phyloP scores from a whole-genome alignment of 805 yeast genomes.

The Zygosaccharomyces rouxii region DNA sequence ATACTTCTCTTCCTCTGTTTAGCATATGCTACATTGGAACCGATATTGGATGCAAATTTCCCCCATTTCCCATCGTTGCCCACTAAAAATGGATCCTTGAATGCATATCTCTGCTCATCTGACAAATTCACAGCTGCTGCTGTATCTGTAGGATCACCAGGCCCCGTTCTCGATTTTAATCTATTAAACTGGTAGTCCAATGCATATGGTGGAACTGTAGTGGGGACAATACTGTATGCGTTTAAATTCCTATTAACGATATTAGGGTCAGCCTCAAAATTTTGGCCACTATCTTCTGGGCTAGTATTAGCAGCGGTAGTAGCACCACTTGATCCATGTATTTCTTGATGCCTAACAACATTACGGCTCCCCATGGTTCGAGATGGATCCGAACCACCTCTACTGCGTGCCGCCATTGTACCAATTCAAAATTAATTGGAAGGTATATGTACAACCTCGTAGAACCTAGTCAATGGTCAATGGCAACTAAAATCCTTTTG shows the following conservation, averaged over 20 bases:
- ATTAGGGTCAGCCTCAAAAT: background rate
- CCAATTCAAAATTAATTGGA: background rate
- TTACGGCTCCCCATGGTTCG: background rate
- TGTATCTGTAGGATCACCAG: conserved; percentile 2
- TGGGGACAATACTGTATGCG: conserved; percentile 38
- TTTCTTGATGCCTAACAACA: background rate
- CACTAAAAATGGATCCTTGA: conserved; percentile 35
- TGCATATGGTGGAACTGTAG: conserved; percentile 60
- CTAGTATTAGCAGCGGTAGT: background rate
- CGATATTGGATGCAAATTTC: conserved; percentile 40
- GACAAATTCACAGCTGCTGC: background rate
- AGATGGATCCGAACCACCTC: background rate
- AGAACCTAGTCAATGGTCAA: no score
- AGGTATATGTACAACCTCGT: no score
- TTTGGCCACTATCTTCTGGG: background rate
- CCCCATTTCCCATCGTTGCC: conserved; percentile 48
- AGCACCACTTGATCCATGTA: background rate
- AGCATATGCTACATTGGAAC: conserved; percentile 29
- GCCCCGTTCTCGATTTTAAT: conserved; percentile 23
- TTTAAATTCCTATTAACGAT: conserved; percentile 18
- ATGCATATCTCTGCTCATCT: conserved; percentile 7
- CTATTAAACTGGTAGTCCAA: conserved; percentile 42
- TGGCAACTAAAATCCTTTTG: background rate
- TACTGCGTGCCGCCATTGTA: background rate
- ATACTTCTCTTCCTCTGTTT: conserved; percentile 9